A percentile compares a stretch with the other conserved stretches of the same genome.
These are phyloP conservation scores for Sphagnurus paluster DNA, from an alignment of 1,284 basidiomycete genomes.

Conservation along the genomic window DNA sequence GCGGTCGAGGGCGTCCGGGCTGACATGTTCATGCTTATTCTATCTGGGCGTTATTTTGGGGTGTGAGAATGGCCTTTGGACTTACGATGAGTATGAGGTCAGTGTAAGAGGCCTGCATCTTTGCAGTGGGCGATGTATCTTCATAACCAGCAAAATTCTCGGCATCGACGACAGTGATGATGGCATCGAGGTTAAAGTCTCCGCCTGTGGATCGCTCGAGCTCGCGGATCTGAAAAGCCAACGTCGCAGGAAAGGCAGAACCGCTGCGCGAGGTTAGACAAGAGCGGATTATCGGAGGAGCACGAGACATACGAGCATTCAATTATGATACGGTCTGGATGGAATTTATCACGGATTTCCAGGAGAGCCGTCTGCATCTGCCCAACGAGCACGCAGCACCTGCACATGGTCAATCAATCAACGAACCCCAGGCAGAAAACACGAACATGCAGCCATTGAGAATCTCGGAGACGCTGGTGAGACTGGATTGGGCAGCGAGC, in stretches of 20 bases:
- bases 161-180: constrained; percentile 87
- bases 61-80: neutral
- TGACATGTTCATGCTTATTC: constrained; percentile 87
- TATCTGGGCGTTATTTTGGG: constrained; percentile 26
- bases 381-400: constrained; percentile 90
- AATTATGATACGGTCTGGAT: constrained; percentile 87
- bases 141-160: constrained; percentile 91
- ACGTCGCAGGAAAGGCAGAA: constrained; percentile 86
- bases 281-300: neutral
- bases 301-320: constrained; percentile 76
- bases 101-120: constrained; percentile 92
- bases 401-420: constrained; percentile 26
- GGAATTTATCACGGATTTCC: constrained; percentile 82
- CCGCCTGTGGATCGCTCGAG: constrained; percentile 75
- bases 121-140: constrained; percentile 84
- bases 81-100: constrained; percentile 80
- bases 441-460: constrained; percentile 95
- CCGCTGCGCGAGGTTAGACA: constrained; percentile 43
- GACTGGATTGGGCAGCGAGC: constrained; percentile 78
- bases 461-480: constrained; percentile 87
- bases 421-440: constrained; percentile 20
- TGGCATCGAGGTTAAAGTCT: constrained; percentile 83
- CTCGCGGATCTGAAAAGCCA: constrained; percentile 90
- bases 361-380: constrained; percentile 88
- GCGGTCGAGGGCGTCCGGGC: constrained; percentile 74